A percentile compares a stretch with the other conserved stretches of the same genome.
Evolutionary conservation across 2,329 filamentous ascomycete genomes (phyloP).

Genomic region (Zopfia rhizophila): DNA sequence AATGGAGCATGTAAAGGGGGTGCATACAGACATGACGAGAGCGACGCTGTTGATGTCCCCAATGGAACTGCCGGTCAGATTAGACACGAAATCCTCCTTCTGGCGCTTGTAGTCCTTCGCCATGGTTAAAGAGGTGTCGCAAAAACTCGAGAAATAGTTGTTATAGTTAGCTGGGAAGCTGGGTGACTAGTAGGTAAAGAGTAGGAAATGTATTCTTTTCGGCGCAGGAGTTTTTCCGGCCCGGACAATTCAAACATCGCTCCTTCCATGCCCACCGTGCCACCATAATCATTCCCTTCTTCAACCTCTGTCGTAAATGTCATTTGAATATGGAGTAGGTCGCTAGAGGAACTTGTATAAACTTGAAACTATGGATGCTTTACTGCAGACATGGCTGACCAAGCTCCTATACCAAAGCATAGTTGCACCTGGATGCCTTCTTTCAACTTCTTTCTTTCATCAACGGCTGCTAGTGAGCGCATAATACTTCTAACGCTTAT

Average conservation of each 20-base stretch:
- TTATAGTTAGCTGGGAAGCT: slow-evolving; percentile 3
- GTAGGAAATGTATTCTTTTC: neutral
- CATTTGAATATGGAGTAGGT: too few relatives aligned
- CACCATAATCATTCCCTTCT: neutral
- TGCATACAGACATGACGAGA: slow-evolving; percentile 81
- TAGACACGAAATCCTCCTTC: slow-evolving; percentile 96
- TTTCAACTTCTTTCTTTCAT: too few relatives aligned
- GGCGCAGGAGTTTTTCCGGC: neutral
- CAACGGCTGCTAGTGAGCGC: too few relatives aligned
- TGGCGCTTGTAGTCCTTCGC: slow-evolving; percentile 79
- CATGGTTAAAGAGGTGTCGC: slow-evolving; percentile 31
- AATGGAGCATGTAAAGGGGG: slow-evolving; percentile 29
- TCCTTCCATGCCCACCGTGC: slow-evolving; percentile 12
- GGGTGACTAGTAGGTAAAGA: slow-evolving; percentile 5
- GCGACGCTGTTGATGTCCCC: slow-evolving; percentile 89
- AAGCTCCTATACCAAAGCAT: too few relatives aligned
- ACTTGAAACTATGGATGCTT: too few relatives aligned
- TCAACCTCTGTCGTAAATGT: too few relatives aligned
- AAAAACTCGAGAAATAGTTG: neutral
- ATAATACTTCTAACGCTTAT: too few relatives aligned
- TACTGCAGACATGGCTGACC: too few relatives aligned
- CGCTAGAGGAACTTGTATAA: too few relatives aligned
- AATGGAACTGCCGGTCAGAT: slow-evolving; percentile 83
- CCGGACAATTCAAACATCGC: slow-evolving; percentile 8
- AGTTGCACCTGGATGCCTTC: too few relatives aligned